Evolutionary conservation across 768 basidiomycete genomes (phyloP).

Genomic region (Amanita rimosa): DNA sequence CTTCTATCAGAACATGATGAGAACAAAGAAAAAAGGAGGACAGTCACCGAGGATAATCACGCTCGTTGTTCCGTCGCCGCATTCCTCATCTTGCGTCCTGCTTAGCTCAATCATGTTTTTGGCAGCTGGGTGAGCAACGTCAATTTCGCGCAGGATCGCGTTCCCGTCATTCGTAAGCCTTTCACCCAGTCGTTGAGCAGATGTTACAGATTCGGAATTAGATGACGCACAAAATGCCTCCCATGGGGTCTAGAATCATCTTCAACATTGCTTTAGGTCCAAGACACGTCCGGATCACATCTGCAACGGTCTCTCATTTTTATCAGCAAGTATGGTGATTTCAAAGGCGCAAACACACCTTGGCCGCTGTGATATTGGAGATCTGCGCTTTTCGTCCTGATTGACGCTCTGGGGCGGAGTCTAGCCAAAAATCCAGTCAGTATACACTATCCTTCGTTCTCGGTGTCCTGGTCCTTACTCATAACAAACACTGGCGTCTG

Average conservation of each 20-base stretch:
- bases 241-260: constrained; percentile 99
- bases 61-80: constrained; percentile 96
- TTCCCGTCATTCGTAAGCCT: constrained; percentile 99
- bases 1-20: neutral
- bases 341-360: constrained; percentile 38
- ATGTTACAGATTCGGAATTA: neutral
- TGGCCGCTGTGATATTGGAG: constrained; percentile 94
- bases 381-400: constrained; percentile 92
- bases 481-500: constrained; percentile 80
- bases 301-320: constrained; percentile 73
- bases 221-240: constrained; percentile 78
- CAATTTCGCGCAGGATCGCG: constrained; percentile 95
- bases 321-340: neutral
- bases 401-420: constrained; percentile 89
- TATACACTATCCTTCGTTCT: neutral
- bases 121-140: constrained; percentile 96
- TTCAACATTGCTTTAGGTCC: constrained; percentile 98
- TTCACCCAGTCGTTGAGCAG: neutral
- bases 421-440: constrained; percentile 25
- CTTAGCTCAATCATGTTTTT: constrained; percentile 99
- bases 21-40: neutral
- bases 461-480: constrained; percentile 36
- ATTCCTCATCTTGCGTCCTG: constrained; percentile 97
- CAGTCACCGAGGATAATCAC: constrained; percentile 94
- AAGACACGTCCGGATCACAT: constrained; percentile 95